phyloP scores from a whole-genome alignment of 106 monocot species.

The Platanthera zijinensis region DNA sequence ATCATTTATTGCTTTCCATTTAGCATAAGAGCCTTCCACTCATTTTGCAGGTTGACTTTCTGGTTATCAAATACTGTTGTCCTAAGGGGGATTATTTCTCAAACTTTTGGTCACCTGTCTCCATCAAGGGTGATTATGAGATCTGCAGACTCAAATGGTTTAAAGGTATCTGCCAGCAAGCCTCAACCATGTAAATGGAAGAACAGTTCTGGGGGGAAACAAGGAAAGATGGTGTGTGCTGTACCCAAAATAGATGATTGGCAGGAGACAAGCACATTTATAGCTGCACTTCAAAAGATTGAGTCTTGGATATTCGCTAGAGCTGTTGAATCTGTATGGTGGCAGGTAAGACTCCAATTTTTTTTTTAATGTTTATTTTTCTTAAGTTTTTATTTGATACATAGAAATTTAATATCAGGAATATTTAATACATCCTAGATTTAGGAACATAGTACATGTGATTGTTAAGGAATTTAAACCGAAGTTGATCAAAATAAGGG shows the following conservation, averaged over 20 bases:
- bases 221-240: constrained; percentile 21
- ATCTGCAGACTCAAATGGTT: constrained; percentile 36
- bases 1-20: neutral
- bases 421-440: neutral
- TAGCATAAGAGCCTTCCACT: neutral
- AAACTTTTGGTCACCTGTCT: constrained; percentile 62
- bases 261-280: constrained; percentile 70
- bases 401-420: neutral
- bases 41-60: constrained; percentile 70
- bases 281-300: constrained; percentile 69
- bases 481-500: too few relatives aligned
- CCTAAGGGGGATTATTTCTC: constrained; percentile 69
- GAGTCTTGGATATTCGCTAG: constrained; percentile 96
- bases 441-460: neutral
- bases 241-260: constrained; percentile 57
- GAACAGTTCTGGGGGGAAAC: constrained; percentile 18
- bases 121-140: constrained; percentile 25
- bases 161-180: constrained; percentile 28
- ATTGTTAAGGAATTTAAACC: neutral
- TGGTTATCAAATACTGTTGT: constrained; percentile 91
- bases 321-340: constrained; percentile 95
- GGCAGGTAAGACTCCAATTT: constrained; percentile 56
- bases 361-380: neutral
- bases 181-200: constrained; percentile 27
- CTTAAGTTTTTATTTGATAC: neutral